These are phyloP conservation scores for Solanum medicagineum DNA, from an alignment of 257 asterid species.

Conservation along the genomic window DNA sequence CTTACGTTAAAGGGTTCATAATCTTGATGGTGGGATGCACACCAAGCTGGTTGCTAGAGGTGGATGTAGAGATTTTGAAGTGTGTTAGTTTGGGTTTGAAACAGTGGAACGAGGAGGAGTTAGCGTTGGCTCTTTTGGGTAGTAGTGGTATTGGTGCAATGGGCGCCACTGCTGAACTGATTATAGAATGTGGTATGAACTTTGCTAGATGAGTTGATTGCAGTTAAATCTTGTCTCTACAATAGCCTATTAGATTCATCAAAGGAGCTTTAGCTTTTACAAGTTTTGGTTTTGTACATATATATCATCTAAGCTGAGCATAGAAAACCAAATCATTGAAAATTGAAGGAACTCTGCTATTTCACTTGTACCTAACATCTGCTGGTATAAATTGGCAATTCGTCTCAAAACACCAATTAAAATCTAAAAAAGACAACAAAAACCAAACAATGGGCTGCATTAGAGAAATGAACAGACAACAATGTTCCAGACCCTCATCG, in stretches of 20 bases:
- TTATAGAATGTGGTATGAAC: slow-evolving; percentile 45
- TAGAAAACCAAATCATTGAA: background rate
- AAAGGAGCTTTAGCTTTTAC: background rate
- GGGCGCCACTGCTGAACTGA: slow-evolving; percentile 94
- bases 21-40: slow-evolving; percentile 76
- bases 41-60: slow-evolving; percentile 82
- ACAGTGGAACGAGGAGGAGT: slow-evolving; percentile 77
- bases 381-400: background rate
- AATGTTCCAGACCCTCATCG: too few relatives aligned
- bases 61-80: slow-evolving; percentile 58
- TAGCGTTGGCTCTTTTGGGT: slow-evolving; percentile 70
- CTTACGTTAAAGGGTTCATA: slow-evolving; percentile 63
- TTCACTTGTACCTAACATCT: background rate
- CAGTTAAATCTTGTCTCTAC: background rate
- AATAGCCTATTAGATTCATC: background rate
- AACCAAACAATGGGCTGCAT: too few relatives aligned
- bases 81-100: slow-evolving; percentile 66
- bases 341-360: background rate
- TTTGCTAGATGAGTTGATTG: background rate
- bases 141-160: slow-evolving; percentile 61
- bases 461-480: too few relatives aligned
- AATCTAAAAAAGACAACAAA: too few relatives aligned
- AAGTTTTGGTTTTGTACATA: background rate
- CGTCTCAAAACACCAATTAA: background rate
- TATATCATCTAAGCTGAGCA: background rate